Evolutionary conservation across 768 basidiomycete species (phyloP), one percentile per base, ranked within the genome.

Genomic region (Cyathus striatus): DNA sequence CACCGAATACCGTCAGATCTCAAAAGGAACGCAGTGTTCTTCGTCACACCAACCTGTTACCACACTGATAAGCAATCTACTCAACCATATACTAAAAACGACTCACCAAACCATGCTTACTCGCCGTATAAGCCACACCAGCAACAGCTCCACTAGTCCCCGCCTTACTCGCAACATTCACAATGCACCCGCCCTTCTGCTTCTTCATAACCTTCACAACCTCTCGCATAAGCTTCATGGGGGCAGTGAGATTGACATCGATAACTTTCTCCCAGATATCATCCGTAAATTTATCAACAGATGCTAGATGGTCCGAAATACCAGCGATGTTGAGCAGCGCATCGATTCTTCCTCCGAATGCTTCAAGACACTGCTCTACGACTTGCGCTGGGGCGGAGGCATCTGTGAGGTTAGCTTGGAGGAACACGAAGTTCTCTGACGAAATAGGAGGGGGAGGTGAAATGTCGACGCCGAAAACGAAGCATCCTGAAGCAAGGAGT

Each of bases 11-110:
- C 47, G 7, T 51, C 50, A n/a, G 48, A 44, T 33, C 43, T 51
- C 35, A 40, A 49, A 21, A 51, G 24, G 47, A 46, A 51, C 6
- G 49, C 49, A 6, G 49, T 51, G 27, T 51, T 51, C 41, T 51
- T 51, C 24, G 49, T 51, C 5, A 36, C 50, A 22, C 50, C 49
- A 26, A 51, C 17, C 35, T 37, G 18, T 6, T 10, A 37, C 21
- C 18, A 20, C n/a, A n/a, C 3, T 17, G 27, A 32, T 39, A 23
- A 18, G 4, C 12, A 30, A 10, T 20, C 10, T 13, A 7, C 10
- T 3, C n/a, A 10, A 37, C n/a, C 12, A 37, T 7, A 20, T 6
- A 37, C 21, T 20, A 37, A 3, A 37, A 6, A 21, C n/a, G 5
- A 33, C 40, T 40, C 30, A 41, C 44, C 44, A 51, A 24, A 6